These are phyloP conservation scores for Plasmodium inui DNA, from an alignment of 169 alveolate genomes.

Conservation along the genomic window DNA sequence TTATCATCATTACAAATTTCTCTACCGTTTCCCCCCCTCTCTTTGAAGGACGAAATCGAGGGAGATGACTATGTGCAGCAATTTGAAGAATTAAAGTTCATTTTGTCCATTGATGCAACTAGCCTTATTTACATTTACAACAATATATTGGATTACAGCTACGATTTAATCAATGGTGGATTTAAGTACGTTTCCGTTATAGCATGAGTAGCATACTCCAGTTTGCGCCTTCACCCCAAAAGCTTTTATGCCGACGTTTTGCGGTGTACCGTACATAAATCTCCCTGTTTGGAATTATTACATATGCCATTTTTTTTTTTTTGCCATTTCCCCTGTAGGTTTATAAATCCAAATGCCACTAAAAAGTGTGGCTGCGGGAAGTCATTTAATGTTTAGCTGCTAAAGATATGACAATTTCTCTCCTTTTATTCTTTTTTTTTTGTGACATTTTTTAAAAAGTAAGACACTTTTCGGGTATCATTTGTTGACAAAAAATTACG, in stretches of 20 bases:
- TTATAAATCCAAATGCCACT: constrained; percentile 76
- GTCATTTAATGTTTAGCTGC: constrained; percentile 55
- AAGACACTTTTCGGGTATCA: background rate
- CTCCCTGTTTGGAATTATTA: background rate
- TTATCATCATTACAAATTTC: background rate
- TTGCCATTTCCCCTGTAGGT: constrained; percentile 37
- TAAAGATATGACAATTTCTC: background rate
- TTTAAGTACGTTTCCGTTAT: constrained; percentile 55
- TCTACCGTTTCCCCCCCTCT: background rate
- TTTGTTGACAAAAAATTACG: constrained; percentile 24
- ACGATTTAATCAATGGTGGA: constrained; percentile 73
- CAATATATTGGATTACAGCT: constrained; percentile 60
- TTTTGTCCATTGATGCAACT: constrained; percentile 68
- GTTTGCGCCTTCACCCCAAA: background rate
- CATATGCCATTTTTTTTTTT: background rate
- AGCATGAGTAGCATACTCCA: background rate
- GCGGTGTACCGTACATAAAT: background rate
- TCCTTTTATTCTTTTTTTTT: constrained; percentile 15
- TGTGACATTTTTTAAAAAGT: constrained; percentile 13
- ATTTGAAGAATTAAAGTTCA: constrained; percentile 55
- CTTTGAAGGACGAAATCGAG: constrained; percentile 60
- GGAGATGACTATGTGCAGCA: constrained; percentile 72
- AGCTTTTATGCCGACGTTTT: background rate
- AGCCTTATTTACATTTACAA: constrained; percentile 69
- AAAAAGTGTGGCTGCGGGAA: constrained; percentile 77